These are phyloP conservation scores for Castanea sativa DNA, from an alignment of 306 rosid genomes.

Conservation along the genomic window DNA sequence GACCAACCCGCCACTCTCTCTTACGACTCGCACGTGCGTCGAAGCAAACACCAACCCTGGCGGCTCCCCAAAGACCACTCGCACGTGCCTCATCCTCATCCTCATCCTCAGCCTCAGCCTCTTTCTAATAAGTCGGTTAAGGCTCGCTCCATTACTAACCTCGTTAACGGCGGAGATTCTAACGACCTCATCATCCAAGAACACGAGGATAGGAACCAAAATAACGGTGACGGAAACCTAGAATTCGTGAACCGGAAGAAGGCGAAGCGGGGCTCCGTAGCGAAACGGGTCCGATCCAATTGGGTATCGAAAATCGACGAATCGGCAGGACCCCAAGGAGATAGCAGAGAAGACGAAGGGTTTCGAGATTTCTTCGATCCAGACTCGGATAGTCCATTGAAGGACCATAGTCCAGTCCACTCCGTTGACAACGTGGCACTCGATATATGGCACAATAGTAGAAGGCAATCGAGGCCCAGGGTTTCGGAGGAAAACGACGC, in stretches of 20 bases:
- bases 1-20: constrained; percentile 43
- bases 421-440: constrained; percentile 60
- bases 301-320: constrained; percentile 60
- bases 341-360: constrained; percentile 64
- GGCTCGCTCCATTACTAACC: constrained; percentile 47
- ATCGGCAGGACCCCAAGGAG: constrained; percentile 44
- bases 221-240: constrained; percentile 30
- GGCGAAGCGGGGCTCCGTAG: constrained; percentile 49
- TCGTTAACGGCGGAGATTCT: constrained; percentile 41
- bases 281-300: constrained; percentile 53
- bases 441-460: constrained; percentile 38
- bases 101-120: too few relatives aligned
- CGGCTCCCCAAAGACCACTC: constrained; percentile 34
- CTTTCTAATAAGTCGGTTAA: constrained; percentile 28
- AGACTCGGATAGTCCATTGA: constrained; percentile 70
- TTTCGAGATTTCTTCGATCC: constrained; percentile 69
- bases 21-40: constrained; percentile 44
- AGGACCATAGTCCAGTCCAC: constrained; percentile 65
- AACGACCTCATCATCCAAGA: constrained; percentile 11
- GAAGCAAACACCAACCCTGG: constrained; percentile 42
- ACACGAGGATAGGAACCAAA: constrained; percentile 26
- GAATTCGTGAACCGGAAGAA: constrained; percentile 44
- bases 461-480: constrained; percentile 31
- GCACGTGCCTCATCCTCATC: background rate
- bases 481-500: constrained; percentile 42